Evolutionary conservation across 169 alveolate genomes (phyloP).

Genomic region (Plasmodium berghei): DNA sequence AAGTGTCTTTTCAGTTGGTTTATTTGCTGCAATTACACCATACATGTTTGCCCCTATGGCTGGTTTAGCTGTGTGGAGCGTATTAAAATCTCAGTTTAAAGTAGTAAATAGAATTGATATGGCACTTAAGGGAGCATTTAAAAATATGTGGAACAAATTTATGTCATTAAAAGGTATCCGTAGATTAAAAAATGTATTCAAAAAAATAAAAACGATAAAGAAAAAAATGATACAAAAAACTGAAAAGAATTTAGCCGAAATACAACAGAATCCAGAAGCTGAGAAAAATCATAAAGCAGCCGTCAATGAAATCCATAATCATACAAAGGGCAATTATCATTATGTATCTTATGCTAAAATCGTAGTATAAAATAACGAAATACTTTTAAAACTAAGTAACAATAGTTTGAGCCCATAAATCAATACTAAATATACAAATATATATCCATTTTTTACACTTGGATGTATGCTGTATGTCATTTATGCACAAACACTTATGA

Average conservation of each 20-base stretch:
- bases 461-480: no score
- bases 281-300: slow-evolving; percentile 37
- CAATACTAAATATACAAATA: no score
- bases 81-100: slow-evolving; percentile 85
- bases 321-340: slow-evolving; percentile 29
- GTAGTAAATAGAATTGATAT: slow-evolving; percentile 84
- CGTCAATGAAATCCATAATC: slow-evolving; percentile 13
- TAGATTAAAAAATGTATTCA: slow-evolving; percentile 78
- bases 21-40: slow-evolving; percentile 85
- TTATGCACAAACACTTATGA: background rate
- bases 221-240: slow-evolving; percentile 71
- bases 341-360: slow-evolving; percentile 60
- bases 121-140: slow-evolving; percentile 80
- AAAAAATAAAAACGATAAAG: slow-evolving; percentile 72
- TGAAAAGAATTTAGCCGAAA: slow-evolving; percentile 42
- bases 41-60: slow-evolving; percentile 86
- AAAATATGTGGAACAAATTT: slow-evolving; percentile 82
- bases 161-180: slow-evolving; percentile 75
- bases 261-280: slow-evolving; percentile 42
- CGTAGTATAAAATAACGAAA: background rate
- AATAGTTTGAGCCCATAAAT: no score
- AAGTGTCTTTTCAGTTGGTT: slow-evolving; percentile 84
- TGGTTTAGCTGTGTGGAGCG: slow-evolving; percentile 82
- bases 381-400: background rate
- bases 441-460: no score